Base-by-base conservation (phyloP, 805 yeast genomes). In the Sugiyamaella floridensis region DNA sequence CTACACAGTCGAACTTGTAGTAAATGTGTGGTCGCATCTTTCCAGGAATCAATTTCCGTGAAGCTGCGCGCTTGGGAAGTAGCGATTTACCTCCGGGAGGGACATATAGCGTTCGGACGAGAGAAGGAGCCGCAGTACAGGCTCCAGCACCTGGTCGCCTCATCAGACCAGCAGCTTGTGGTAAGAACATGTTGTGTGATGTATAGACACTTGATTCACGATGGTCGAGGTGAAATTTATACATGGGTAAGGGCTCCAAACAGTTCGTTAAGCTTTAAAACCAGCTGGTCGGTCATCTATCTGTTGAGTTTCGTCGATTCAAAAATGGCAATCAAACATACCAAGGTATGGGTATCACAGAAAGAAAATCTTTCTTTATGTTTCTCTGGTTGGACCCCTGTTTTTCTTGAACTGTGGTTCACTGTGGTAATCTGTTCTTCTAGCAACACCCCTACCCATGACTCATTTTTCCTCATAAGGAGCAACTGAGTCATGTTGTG, bases 1-100 rank as follows among this genome's bases (percentile, higher is more conserved):
- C 90, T 40, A 77, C 70, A 32, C 90, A 85, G 58, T 92, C 89
- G 67, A 93, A 93, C 68, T 88, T 88, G 71, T 92, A 80, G 70
- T 88, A 90, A 42, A 93, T 85, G 34, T 97, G 89, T 1, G 98
- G 97, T 70, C 97, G 81, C 15, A 96, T 89, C 67, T 86, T 86
- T 52, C 97, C 97, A 52, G 64, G 63, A 5, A 63, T 59, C 28
- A 70, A 67, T 48, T 68, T 68, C 14, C 59, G 49, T 16, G 49
- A 37, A n/a, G 55, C 54, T 10, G 50, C 50, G 42, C 62, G 52
- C 34, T 54, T 53, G 10, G 51, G 48, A 44, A 58, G 47, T 11
- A 58, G 45, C 18, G 55, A 42, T 22, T 48, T 45, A 14, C 53
- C 52, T 37, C 58, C 60, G 0, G 58, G 60, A 5, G 60, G 59